These are phyloP conservation scores for Pelargonium fulgidum DNA, from an alignment of 441 rosid species.

Conservation along the genomic window DNA sequence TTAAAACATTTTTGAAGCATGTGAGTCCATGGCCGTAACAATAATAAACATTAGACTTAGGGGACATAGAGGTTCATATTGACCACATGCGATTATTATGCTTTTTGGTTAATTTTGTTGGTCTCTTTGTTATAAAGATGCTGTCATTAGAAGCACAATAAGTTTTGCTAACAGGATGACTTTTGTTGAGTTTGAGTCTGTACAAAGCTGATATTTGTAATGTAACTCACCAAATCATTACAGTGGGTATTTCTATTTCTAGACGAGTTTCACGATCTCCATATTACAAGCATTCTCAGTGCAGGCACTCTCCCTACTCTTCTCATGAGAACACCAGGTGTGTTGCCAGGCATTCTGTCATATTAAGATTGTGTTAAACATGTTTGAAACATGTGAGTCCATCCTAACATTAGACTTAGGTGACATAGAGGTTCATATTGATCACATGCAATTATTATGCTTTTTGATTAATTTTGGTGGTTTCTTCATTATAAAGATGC, in stretches of 20 bases:
- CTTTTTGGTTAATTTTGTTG: slow-evolving; percentile 5
- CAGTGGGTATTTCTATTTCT: slow-evolving; percentile 87
- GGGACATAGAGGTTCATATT: too few species aligned
- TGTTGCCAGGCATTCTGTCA: slow-evolving; percentile 25
- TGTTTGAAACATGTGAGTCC: too few species aligned
- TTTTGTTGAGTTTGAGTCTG: slow-evolving; percentile 26
- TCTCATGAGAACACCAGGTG: slow-evolving; percentile 68
- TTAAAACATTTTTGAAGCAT: slow-evolving; percentile 23
- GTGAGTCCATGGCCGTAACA: background rate
- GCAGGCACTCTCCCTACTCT: slow-evolving; percentile 93
- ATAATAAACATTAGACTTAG: background rate
- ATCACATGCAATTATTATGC: too few species aligned
- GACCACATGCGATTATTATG: too few species aligned
- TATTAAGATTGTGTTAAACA: slow-evolving; percentile 38
- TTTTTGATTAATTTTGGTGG: slow-evolving; percentile 6
- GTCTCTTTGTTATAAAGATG: slow-evolving; percentile 7
- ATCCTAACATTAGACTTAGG: too few species aligned
- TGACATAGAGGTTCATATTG: too few species aligned
- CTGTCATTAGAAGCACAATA: slow-evolving; percentile 23
- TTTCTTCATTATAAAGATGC: slow-evolving; percentile 7
- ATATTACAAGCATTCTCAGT: slow-evolving; percentile 97
- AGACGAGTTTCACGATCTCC: slow-evolving; percentile 98
- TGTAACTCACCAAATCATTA: slow-evolving; percentile 53
- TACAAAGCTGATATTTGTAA: slow-evolving; percentile 28
- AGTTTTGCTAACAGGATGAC: slow-evolving; percentile 24